Evolutionary conservation across 2,329 filamentous ascomycete genomes (phyloP).

Genomic region (Sphaerulina musiva): DNA sequence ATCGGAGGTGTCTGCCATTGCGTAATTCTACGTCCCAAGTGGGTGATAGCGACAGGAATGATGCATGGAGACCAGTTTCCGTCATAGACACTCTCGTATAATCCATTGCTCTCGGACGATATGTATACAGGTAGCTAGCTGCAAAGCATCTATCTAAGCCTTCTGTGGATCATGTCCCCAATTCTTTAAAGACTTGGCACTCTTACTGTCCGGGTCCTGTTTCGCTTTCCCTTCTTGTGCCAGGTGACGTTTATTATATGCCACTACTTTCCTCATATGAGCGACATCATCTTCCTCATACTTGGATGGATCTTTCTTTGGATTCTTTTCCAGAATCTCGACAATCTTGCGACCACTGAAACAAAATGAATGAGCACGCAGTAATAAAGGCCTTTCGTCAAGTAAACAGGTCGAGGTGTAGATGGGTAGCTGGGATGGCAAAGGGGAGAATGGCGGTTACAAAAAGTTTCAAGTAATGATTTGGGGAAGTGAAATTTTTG

Average conservation of each 20-base stretch:
- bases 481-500: no score
- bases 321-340: constrained; percentile 57
- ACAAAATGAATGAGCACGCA: no score
- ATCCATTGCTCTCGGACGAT: no score
- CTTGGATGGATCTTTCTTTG: constrained; percentile 49
- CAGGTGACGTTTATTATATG: constrained; percentile 61
- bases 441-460: no score
- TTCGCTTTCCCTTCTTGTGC: constrained; percentile 58
- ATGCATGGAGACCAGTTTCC: no score
- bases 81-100: no score
- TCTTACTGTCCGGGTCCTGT: constrained; percentile 49
- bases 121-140: no score
- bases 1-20: not conserved
- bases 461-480: no score
- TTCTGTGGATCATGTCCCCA: constrained; percentile 41
- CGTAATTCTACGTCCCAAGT: not conserved
- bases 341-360: constrained; percentile 57
- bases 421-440: no score
- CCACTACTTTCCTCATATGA: constrained; percentile 48
- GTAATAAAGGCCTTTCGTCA: no score
- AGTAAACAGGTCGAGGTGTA: no score
- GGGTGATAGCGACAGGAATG: no score
- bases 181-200: constrained; percentile 57
- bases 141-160: not conserved
- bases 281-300: constrained; percentile 53